Percentiles rank a stretch among this genome's conserved stretches.
phyloP scores from a whole-genome alignment of 352 stramenopile genomes.

The Ophiocytium majus region DNA sequence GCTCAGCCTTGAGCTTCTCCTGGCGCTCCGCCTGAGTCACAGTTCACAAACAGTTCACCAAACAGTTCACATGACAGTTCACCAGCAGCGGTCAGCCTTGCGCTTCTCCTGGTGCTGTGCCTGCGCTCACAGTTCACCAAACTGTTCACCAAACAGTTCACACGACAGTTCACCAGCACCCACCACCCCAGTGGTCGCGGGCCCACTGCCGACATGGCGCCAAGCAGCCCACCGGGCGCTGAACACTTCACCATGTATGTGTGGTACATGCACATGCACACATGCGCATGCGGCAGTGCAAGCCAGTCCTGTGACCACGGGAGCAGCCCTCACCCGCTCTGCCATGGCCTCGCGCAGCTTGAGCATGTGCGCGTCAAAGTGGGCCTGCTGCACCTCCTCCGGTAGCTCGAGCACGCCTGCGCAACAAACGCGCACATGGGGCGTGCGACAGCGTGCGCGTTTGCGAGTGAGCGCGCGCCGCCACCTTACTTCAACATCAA shows the following conservation, averaged over 20 bases:
- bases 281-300: too few relatives aligned
- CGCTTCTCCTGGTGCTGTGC: neutral
- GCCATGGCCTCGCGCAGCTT: constrained; percentile 52
- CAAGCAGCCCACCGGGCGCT: too few relatives aligned
- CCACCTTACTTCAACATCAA: too few relatives aligned
- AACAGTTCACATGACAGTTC: neutral
- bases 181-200: neutral
- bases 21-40: constrained; percentile 2
- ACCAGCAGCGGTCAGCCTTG: neutral
- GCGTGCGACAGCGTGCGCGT: too few relatives aligned
- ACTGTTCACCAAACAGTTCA: neutral
- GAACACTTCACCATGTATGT: too few relatives aligned
- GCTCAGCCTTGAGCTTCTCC: constrained; percentile 20
- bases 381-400: constrained; percentile 32
- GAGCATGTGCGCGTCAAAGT: constrained; percentile 55
- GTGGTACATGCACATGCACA: too few relatives aligned
- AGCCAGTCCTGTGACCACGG: too few relatives aligned
- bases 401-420: constrained; percentile 14
- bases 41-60: neutral
- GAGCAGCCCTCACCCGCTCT: too few relatives aligned
- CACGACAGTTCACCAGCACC: neutral
- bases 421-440: too few relatives aligned
- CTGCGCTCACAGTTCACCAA: neutral
- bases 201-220: neutral
- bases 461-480: neutral